A percentile compares a stretch with the other conserved stretches of the same genome.
Evolutionary conservation across 257 asterid species (phyloP).

Genomic region (Parsonsia alboflavescens): DNA sequence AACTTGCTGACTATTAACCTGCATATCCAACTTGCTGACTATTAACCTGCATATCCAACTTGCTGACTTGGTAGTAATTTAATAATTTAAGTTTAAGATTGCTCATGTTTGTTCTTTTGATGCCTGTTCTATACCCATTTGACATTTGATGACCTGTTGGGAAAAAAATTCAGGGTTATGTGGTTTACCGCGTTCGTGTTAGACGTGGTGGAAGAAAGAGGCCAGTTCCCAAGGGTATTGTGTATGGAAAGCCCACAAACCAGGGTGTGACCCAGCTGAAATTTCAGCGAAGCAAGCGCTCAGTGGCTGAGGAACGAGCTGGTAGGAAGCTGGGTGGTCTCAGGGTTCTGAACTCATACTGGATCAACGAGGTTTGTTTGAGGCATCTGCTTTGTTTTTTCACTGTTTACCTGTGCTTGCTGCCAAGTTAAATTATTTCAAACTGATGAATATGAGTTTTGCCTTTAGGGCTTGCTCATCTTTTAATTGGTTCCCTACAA

Average conservation of each 20-base stretch:
- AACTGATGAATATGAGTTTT: too few relatives aligned
- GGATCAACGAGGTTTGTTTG: conserved; percentile 24
- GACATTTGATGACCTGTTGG: neutral
- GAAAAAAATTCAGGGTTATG: too few relatives aligned
- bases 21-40: neutral
- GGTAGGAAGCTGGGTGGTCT: conserved; percentile 28
- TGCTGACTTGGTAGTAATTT: neutral
- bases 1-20: neutral
- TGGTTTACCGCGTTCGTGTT: conserved; percentile 18
- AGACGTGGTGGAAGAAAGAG: conserved; percentile 27
- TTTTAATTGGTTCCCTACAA: too few relatives aligned
- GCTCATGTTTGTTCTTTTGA: neutral
- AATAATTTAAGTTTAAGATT: too few relatives aligned
- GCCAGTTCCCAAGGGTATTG: conserved; percentile 25
- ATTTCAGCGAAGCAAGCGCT: conserved; percentile 23
- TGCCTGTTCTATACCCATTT: too few relatives aligned
- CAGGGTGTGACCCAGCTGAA: conserved; percentile 30
- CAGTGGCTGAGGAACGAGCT: conserved; percentile 26
- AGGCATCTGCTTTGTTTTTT: neutral
- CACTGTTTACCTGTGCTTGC: neutral
- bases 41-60: neutral
- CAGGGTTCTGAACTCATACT: conserved; percentile 24
- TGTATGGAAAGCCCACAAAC: conserved; percentile 25
- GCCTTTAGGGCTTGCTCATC: too few relatives aligned
- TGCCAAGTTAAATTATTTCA: too few relatives aligned